A percentile compares a stretch with the other conserved stretches of the same genome.
These are phyloP conservation scores for Rhododendron williamsianum DNA, from an alignment of 148 eudicot species.

Conservation along the genomic window DNA sequence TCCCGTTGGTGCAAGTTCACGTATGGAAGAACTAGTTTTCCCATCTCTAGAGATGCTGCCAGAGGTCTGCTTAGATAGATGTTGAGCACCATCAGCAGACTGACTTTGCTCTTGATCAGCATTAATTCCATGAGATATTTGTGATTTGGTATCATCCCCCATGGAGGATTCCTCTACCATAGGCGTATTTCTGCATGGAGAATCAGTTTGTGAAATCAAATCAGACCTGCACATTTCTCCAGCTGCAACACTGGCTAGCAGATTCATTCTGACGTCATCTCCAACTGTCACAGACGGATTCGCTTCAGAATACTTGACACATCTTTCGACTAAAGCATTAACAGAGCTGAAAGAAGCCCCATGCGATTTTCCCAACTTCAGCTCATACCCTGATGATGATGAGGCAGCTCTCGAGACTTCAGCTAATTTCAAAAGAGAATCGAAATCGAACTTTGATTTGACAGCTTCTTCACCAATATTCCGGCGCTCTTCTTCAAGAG, in stretches of 20 bases:
- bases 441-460: background rate
- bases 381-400: conserved; percentile 27
- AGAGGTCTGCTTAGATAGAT: background rate
- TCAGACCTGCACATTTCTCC: conserved; percentile 61
- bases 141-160: conserved; percentile 22
- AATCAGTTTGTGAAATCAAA: conserved; percentile 42
- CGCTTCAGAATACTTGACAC: conserved; percentile 66
- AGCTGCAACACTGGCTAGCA: conserved; percentile 94
- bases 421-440: conserved; percentile 15
- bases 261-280: conserved; percentile 86
- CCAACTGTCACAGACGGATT: conserved; percentile 45
- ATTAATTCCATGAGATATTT: conserved; percentile 13
- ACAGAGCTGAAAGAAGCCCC: conserved; percentile 75
- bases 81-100: conserved; percentile 18
- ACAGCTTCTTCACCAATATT: conserved; percentile 20
- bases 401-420: conserved; percentile 27
- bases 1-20: conserved; percentile 10
- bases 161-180: conserved; percentile 23
- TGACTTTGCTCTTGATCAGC: conserved; percentile 17
- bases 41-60: conserved; percentile 4
- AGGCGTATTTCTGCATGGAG: conserved; percentile 38
- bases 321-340: conserved; percentile 83
- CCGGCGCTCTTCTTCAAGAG: conserved; percentile 24
- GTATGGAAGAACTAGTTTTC: conserved; percentile 10
- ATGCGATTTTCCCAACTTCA: conserved; percentile 34